Conservation (phyloP, 176 grass and related monocot genomes). For the Raddia guianensis region DNA sequence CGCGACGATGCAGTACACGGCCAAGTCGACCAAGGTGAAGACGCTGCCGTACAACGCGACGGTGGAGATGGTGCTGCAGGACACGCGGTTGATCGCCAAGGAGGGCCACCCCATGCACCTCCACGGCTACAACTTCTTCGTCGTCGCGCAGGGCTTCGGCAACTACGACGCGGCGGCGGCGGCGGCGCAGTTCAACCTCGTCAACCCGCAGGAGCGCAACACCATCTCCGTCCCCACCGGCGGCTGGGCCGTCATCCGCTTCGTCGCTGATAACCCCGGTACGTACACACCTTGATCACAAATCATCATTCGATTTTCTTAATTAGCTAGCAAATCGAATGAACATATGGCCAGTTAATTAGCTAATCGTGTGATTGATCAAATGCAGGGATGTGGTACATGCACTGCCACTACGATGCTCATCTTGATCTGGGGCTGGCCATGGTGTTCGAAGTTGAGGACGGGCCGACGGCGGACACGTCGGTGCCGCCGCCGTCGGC, state of each 20-base stretch:
- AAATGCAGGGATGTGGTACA: slow-evolving; percentile 48
- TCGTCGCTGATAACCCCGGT: slow-evolving; percentile 57
- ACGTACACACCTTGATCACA: not conserved
- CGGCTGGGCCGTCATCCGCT: slow-evolving; percentile 73
- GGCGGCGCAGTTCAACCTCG: slow-evolving; percentile 39
- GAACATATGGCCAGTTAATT: no score
- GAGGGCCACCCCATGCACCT: slow-evolving; percentile 85
- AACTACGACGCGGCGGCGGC: slow-evolving; percentile 46
- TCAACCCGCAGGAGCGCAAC: slow-evolving; percentile 72
- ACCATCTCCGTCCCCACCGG: slow-evolving; percentile 62
- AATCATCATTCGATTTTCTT: no score
- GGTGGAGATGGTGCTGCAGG: slow-evolving; percentile 81
- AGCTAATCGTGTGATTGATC: no score
- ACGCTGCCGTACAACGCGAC: slow-evolving; percentile 53
- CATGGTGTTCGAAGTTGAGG: slow-evolving; percentile 44
- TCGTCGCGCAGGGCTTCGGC: slow-evolving; percentile 73
- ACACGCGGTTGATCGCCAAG: slow-evolving; percentile 57
- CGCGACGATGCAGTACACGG: slow-evolving; percentile 34
- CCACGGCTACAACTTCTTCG: slow-evolving; percentile 70
- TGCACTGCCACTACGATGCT: slow-evolving; percentile 52
- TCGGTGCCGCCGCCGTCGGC: slow-evolving; percentile 20
- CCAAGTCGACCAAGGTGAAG: slow-evolving; percentile 57
- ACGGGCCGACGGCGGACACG: slow-evolving; percentile 13
- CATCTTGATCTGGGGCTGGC: slow-evolving; percentile 38
- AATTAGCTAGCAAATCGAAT: no score